Evolutionary conservation across 495 filamentous ascomycete genomes (phyloP).

Genomic region (Podospora tetraspora): DNA sequence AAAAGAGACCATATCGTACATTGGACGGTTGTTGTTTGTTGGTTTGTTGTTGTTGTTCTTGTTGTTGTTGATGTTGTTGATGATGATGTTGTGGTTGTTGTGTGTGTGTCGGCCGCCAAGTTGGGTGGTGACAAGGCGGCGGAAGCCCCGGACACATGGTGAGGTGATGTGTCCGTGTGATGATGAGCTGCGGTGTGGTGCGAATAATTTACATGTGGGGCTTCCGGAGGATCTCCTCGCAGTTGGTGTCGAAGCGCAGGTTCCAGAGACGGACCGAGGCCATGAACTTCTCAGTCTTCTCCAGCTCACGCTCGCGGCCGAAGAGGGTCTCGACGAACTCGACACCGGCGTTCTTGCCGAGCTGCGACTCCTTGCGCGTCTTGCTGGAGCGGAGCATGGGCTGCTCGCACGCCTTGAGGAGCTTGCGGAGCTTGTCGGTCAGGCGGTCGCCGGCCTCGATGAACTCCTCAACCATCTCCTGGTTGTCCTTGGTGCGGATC

Average conservation of each 20-base stretch:
- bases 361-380: constrained; percentile 59
- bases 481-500: constrained; percentile 64
- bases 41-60: constrained; percentile 10
- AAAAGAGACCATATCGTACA: constrained; percentile 33
- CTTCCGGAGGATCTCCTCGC: constrained; percentile 77
- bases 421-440: constrained; percentile 76
- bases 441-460: constrained; percentile 85
- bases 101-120: not conserved
- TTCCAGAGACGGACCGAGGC: constrained; percentile 87
- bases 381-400: constrained; percentile 70
- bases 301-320: constrained; percentile 83
- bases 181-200: not conserved
- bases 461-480: constrained; percentile 84
- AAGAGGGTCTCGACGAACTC: constrained; percentile 98
- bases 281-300: constrained; percentile 95
- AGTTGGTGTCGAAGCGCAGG: constrained; percentile 93
- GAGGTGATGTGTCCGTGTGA: not conserved
- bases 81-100: constrained; percentile 2
- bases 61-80: constrained; percentile 2
- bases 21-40: constrained; percentile 18
- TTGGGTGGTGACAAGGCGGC: not conserved
- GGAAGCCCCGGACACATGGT: not conserved
- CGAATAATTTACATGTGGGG: constrained; percentile 41
- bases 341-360: constrained; percentile 88
- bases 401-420: constrained; percentile 85